phyloP scores from a whole-genome alignment of 192 early-diverging fungal species.

The Pecoramyces ruminantium region DNA sequence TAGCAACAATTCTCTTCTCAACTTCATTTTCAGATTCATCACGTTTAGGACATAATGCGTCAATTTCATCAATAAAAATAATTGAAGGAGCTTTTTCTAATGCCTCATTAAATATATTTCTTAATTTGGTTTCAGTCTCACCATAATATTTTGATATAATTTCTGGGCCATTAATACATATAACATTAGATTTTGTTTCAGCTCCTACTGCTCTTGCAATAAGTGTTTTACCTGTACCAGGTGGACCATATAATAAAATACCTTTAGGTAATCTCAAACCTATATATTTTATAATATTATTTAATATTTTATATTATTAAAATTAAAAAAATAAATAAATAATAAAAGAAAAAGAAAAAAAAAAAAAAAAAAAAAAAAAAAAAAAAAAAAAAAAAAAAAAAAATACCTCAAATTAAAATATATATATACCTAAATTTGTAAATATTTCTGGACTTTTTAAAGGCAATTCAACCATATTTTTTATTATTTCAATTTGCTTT shows the following conservation, averaged over 20 bases:
- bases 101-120: conserved; percentile 58
- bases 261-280: conserved; percentile 80
- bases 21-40: conserved; percentile 66
- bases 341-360: too few species aligned
- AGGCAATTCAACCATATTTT: conserved; percentile 70
- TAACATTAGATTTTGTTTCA: conserved; percentile 51
- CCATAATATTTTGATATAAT: conserved; percentile 80
- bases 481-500: conserved; percentile 48
- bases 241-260: conserved; percentile 73
- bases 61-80: conserved; percentile 89
- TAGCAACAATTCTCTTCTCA: conserved; percentile 80
- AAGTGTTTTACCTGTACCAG: conserved; percentile 93
- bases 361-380: too few species aligned
- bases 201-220: conserved; percentile 74
- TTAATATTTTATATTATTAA: too few species aligned
- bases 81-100: conserved; percentile 54
- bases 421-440: conserved; percentile 35
- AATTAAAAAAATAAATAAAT: too few species aligned
- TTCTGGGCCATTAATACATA: conserved; percentile 84
- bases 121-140: conserved; percentile 77
- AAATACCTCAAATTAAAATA: too few species aligned
- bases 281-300: too few species aligned
- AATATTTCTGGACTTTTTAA: conserved; percentile 57
- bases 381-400: too few species aligned
- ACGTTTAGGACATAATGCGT: conserved; percentile 75